Conservation (phyloP, 2,329 filamentous ascomycete genomes). For the Mycosphaerelloides madeirae region DNA sequence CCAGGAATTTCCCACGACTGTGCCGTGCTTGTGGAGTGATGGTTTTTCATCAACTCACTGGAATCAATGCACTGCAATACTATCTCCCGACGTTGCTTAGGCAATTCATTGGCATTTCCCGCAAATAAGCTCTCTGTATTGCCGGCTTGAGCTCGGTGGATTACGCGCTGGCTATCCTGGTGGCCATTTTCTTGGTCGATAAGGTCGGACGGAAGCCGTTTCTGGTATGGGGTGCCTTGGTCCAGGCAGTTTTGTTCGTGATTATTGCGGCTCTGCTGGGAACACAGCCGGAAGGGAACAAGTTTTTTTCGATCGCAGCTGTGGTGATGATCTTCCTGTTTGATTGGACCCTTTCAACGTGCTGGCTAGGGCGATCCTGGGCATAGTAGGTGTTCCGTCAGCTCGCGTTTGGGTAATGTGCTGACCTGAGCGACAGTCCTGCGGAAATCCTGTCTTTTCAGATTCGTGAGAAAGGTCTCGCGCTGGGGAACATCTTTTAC, state of each 20-base stretch:
- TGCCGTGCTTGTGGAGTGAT: conserved; percentile 7
- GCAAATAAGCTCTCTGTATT: conserved; percentile 10
- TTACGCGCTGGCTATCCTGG: conserved; percentile 3
- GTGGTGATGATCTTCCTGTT: conserved; percentile 11
- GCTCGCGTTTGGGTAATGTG: not conserved
- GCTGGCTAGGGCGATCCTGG: conserved; percentile 11
- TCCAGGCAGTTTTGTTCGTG: conserved; percentile 5
- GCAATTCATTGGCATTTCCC: conserved; percentile 5
- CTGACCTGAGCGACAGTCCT: conserved; percentile 4
- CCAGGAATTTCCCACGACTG: conserved; percentile 57
- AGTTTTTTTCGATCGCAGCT: conserved; percentile 3
- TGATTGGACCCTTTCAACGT: conserved; percentile 6
- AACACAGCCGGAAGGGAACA: conserved; percentile 1
- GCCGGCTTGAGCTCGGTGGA: conserved; percentile 10
- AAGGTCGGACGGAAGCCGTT: conserved; percentile 8
- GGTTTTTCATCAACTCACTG: conserved; percentile 9
- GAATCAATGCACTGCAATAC: conserved; percentile 8
- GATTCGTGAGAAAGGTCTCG: conserved; percentile 8
- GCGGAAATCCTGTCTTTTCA: conserved; percentile 8
- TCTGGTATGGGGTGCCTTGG: conserved; percentile 8
- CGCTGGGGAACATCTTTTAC: conserved; percentile 11
- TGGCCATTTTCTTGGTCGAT: conserved; percentile 10
- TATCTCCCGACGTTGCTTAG: conserved; percentile 8
- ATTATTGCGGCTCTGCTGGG: conserved; percentile 7
- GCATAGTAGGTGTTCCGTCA: conserved; percentile 4